These are phyloP conservation scores for Coemansia sp. DNA, from an alignment of 192 early-diverging fungal genomes.

Conservation along the genomic window DNA sequence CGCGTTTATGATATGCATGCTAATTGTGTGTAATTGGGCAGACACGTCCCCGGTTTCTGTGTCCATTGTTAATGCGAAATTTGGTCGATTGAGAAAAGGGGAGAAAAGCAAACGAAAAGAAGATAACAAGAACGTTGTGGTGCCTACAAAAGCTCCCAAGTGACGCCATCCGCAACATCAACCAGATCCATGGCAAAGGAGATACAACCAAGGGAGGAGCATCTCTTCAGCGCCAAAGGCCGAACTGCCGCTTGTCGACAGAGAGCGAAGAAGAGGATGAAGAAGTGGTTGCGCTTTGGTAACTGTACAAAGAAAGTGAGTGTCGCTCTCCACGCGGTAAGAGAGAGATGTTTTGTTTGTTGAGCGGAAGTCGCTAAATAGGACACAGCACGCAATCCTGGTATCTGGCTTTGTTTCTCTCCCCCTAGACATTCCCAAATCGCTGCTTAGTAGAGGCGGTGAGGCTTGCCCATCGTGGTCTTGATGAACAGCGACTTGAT, in stretches of 20 bases:
- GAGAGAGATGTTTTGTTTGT: slow-evolving; percentile 13
- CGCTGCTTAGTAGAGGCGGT: slow-evolving; percentile 75
- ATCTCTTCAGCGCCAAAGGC: background rate
- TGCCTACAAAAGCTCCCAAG: slow-evolving; percentile 40
- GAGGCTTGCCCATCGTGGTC: slow-evolving; percentile 94
- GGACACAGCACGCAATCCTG: background rate
- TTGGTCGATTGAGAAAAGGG: background rate
- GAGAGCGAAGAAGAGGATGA: slow-evolving; percentile 1
- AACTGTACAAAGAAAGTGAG: slow-evolving; percentile 30
- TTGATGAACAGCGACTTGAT: slow-evolving; percentile 97
- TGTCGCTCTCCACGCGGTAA: no score
- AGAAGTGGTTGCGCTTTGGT: slow-evolving; percentile 29
- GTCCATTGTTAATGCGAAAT: background rate
- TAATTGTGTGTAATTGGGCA: background rate
- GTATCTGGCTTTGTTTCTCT: background rate
- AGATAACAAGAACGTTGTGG: background rate
- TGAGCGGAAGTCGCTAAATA: slow-evolving; percentile 23
- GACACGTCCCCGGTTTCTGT: background rate
- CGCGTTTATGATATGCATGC: background rate
- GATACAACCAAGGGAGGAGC: background rate
- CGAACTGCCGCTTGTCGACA: background rate
- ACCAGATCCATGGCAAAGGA: background rate
- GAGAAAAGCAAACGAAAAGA: background rate
- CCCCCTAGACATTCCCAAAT: background rate
- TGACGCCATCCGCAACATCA: slow-evolving; percentile 13